phyloP scores from a whole-genome alignment of 139 green algal genomes.

The Micromonas pusilla region DNA sequence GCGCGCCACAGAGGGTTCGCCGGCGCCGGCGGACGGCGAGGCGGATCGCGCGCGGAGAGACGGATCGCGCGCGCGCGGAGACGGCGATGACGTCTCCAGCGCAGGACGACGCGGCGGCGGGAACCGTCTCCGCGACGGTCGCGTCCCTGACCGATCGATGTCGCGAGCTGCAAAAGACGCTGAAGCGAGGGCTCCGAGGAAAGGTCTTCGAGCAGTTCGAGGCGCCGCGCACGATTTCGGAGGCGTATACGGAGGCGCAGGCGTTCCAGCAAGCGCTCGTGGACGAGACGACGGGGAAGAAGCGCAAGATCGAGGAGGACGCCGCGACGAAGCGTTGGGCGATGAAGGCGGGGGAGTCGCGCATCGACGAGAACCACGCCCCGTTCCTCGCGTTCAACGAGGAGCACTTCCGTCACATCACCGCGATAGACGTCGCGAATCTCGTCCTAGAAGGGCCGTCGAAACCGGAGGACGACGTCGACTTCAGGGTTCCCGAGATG shows the following conservation, averaged over 20 bases:
- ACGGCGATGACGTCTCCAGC: neutral
- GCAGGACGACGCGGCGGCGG: neutral
- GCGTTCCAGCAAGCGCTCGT: neutral
- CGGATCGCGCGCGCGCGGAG: too few species aligned
- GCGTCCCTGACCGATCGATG: neutral
- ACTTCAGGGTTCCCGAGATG: neutral
- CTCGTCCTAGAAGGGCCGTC: neutral
- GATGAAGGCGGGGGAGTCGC: neutral
- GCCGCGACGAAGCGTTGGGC: neutral
- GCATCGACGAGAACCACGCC: neutral
- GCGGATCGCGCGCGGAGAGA: too few species aligned
- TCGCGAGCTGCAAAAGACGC: neutral
- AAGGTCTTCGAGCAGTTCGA: neutral
- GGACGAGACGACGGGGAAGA: neutral
- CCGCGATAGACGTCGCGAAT: neutral
- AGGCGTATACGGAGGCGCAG: neutral
- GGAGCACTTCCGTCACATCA: slow-evolving; percentile 11
- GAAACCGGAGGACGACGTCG: neutral
- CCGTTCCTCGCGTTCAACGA: slow-evolving; percentile 16
- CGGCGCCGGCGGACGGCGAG: too few species aligned
- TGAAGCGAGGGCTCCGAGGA: neutral
- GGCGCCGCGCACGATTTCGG: neutral
- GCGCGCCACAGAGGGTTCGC: too few species aligned
- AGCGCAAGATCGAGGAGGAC: neutral
- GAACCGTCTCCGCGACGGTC: neutral